phyloP scores from a whole-genome alignment of 23 red algal genomes.

The Cyanidium caldarium region DNA sequence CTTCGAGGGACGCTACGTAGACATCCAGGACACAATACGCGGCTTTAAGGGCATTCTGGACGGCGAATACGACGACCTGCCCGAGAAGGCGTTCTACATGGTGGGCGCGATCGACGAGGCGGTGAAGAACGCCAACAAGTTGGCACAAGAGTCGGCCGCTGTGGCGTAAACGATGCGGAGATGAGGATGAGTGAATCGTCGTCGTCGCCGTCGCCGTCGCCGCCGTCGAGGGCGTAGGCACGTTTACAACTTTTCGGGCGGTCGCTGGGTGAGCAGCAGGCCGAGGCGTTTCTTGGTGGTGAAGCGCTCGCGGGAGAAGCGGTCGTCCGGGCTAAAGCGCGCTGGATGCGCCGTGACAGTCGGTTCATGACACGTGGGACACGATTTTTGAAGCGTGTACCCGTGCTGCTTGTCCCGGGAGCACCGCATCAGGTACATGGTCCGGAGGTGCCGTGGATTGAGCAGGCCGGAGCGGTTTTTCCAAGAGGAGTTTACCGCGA shows the following conservation, averaged over 20 bases:
- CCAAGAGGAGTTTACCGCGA: no score
- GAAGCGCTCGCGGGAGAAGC: constrained; percentile 58
- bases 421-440: constrained; percentile 6
- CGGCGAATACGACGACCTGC: constrained; percentile 87
- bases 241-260: background rate
- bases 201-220: no score
- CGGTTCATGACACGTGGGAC: background rate
- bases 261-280: constrained; percentile 11
- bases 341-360: constrained; percentile 15
- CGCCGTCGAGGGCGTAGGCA: no score
- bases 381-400: background rate
- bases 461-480: no score
- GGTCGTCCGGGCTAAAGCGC: constrained; percentile 85
- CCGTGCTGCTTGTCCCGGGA: background rate
- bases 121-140: constrained; percentile 57
- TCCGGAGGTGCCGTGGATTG: no score
- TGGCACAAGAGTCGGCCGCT: constrained; percentile 72
- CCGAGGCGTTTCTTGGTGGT: constrained; percentile 64
- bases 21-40: constrained; percentile 78
- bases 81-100: constrained; percentile 99
- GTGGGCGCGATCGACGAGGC: constrained; percentile 92
- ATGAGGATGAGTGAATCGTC: no score
- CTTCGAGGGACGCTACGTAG: constrained; percentile 90
- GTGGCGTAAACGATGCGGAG: constrained; percentile 1
- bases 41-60: constrained; percentile 88